phyloP scores from a whole-genome alignment of 2,329 filamentous ascomycete species.

The Xylaria sp. region DNA sequence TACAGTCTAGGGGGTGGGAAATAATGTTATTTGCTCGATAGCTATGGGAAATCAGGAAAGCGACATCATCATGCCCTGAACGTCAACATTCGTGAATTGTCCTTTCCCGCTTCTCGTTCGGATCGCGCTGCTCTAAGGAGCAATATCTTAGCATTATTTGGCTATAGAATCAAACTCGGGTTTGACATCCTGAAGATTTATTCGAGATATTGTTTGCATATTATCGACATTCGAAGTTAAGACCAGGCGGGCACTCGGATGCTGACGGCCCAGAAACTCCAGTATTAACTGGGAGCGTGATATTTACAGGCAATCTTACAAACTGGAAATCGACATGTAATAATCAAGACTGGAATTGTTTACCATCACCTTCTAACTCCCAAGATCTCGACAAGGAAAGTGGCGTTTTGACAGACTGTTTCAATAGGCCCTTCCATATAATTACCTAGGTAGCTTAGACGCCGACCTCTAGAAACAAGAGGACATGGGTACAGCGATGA shows the following conservation, averaged over 20 bases:
- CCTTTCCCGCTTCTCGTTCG: not conserved
- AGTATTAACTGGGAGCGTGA: not conserved
- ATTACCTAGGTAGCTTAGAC: not conserved
- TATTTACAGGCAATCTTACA: not conserved
- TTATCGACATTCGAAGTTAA: not conserved
- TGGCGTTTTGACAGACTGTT: not conserved
- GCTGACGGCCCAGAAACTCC: not conserved
- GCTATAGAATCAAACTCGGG: not conserved
- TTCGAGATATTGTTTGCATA: no score
- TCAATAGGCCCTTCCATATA: not conserved
- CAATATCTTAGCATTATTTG: not conserved
- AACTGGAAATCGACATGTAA: not conserved
- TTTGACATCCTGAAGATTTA: not conserved
- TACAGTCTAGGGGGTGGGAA: not conserved
- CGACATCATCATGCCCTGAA: not conserved
- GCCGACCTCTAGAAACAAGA: conserved; percentile 1
- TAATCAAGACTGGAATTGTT: not conserved
- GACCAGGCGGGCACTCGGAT: not conserved
- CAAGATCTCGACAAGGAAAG: not conserved
- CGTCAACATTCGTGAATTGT: not conserved
- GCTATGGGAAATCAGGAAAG: conserved; percentile 18
- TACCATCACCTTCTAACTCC: not conserved
- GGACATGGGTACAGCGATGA: conserved; percentile 7
- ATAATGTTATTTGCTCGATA: conserved; percentile 5
- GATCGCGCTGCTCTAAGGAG: not conserved